Evolutionary conservation across 192 early-diverging fungal genomes (phyloP).

Genomic region (Gamsiella multidivaricata): DNA sequence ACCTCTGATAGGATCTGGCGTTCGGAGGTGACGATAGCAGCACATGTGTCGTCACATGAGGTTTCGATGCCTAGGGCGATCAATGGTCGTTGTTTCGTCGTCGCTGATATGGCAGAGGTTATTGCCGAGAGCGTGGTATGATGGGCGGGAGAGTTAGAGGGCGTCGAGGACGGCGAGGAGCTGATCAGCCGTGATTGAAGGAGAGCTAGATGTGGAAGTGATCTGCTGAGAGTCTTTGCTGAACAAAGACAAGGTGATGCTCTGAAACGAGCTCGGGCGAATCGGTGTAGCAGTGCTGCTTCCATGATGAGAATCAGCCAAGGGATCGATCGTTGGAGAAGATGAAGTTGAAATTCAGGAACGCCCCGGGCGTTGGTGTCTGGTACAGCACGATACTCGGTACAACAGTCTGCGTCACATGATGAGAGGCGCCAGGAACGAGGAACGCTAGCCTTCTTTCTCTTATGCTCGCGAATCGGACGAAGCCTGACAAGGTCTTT

Average conservation of each 20-base stretch:
- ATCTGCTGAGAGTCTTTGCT: background rate
- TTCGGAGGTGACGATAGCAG: slow-evolving; percentile 75
- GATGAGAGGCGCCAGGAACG: too few species aligned
- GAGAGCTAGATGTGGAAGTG: background rate
- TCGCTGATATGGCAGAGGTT: background rate
- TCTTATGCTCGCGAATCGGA: too few species aligned
- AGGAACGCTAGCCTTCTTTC: too few species aligned
- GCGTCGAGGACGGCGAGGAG: background rate
- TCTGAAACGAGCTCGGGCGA: slow-evolving; percentile 2
- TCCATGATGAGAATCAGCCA: background rate
- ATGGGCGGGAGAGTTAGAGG: background rate
- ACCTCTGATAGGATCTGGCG: slow-evolving; percentile 72
- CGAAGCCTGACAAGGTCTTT: too few species aligned
- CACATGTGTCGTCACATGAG: slow-evolving; percentile 85
- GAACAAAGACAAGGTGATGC: too few species aligned
- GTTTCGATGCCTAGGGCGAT: slow-evolving; percentile 78
- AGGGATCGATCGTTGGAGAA: background rate
- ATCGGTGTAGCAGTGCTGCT: slow-evolving; percentile 1
- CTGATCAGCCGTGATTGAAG: background rate
- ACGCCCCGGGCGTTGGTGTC: background rate
- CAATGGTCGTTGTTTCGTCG: slow-evolving; percentile 27
- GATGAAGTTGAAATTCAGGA: background rate
- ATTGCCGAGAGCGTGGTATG: too few species aligned
- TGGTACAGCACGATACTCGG: too few species aligned
- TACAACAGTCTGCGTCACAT: too few species aligned